These are phyloP conservation scores for Coniosporium uncinatum DNA, from an alignment of 2,329 filamentous ascomycete genomes.

Conservation along the genomic window DNA sequence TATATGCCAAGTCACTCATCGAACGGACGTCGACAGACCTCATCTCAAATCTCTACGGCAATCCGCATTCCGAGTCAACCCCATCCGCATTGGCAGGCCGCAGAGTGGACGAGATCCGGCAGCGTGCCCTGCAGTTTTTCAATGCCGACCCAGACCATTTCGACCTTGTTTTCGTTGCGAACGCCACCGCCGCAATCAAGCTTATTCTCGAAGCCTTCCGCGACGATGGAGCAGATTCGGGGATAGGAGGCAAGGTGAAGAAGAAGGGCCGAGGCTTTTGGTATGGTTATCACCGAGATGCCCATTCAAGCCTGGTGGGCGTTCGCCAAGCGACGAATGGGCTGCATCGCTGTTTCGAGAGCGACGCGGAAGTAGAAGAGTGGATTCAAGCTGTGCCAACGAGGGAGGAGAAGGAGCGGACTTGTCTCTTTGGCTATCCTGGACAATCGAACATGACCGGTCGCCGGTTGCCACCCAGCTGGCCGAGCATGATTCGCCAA, in stretches of 20 bases:
- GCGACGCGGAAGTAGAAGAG: slow-evolving; percentile 53
- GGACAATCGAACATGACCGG: slow-evolving; percentile 95
- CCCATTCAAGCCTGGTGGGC: slow-evolving; percentile 85
- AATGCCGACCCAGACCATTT: slow-evolving; percentile 76
- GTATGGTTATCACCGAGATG: slow-evolving; percentile 78
- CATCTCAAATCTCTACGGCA: slow-evolving; percentile 75
- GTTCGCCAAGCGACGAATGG: slow-evolving; percentile 61
- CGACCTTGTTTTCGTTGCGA: slow-evolving; percentile 87
- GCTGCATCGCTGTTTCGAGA: slow-evolving; percentile 62
- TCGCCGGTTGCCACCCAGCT: slow-evolving; percentile 63
- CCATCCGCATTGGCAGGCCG: slow-evolving; percentile 74
- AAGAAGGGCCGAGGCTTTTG: too few species aligned
- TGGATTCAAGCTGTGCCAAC: slow-evolving; percentile 50
- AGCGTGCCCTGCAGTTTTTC: slow-evolving; percentile 70
- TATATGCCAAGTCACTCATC: slow-evolving; percentile 75
- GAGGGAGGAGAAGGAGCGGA: slow-evolving; percentile 16
- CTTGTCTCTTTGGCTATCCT: slow-evolving; percentile 70
- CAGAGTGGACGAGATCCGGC: slow-evolving; percentile 70
- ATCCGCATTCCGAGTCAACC: slow-evolving; percentile 82
- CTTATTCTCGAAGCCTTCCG: slow-evolving; percentile 75
- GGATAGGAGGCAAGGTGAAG: too few species aligned
- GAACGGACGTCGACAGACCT: slow-evolving; percentile 77
- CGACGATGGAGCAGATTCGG: slow-evolving; percentile 50
- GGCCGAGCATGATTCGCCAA: slow-evolving; percentile 41
- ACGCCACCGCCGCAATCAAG: slow-evolving; percentile 89